These are phyloP conservation scores for Apophysomyces elegans DNA, from an alignment of 371 early-diverging fungal genomes.

Conservation along the genomic window DNA sequence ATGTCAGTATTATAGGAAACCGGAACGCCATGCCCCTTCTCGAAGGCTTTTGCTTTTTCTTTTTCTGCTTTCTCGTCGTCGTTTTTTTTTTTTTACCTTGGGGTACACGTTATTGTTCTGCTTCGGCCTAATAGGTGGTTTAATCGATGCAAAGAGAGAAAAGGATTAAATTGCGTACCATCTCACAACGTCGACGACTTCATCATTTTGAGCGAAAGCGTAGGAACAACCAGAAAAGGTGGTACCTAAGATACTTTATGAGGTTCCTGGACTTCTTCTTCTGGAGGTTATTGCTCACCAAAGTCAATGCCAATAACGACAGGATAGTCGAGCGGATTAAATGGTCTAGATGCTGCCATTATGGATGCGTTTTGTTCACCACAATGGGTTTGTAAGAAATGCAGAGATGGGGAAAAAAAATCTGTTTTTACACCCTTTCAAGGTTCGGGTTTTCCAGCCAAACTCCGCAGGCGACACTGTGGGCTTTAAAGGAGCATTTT, in stretches of 20 bases:
- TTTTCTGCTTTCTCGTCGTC: too few species aligned
- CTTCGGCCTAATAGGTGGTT: conserved; percentile 51
- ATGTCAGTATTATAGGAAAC: conserved; percentile 14
- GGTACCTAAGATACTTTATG: conserved; percentile 36
- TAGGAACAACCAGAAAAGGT: conserved; percentile 56
- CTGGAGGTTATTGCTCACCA: conserved; percentile 26
- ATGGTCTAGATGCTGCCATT: conserved; percentile 43
- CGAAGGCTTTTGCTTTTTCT: too few species aligned
- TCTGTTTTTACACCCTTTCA: conserved; percentile 8
- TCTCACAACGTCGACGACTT: conserved; percentile 62
- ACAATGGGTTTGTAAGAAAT: conserved; percentile 10
- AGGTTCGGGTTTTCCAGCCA: background rate
- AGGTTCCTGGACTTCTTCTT: background rate
- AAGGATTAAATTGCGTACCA: conserved; percentile 37
- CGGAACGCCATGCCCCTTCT: conserved; percentile 20
- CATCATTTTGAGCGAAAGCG: conserved; percentile 58
- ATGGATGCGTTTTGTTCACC: background rate
- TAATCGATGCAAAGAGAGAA: background rate
- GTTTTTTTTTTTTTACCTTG: conserved; percentile 45
- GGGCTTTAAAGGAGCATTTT: background rate
- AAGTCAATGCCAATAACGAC: conserved; percentile 55
- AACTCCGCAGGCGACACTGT: conserved; percentile 8
- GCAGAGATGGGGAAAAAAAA: conserved; percentile 15
- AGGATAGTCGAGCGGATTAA: conserved; percentile 46
- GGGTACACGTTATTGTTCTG: conserved; percentile 62